A percentile compares a stretch with the other conserved stretches of the same genome.
phyloP scores from a whole-genome alignment of 2,329 filamentous ascomycete genomes.

The Uncinocarpus reesii region DNA sequence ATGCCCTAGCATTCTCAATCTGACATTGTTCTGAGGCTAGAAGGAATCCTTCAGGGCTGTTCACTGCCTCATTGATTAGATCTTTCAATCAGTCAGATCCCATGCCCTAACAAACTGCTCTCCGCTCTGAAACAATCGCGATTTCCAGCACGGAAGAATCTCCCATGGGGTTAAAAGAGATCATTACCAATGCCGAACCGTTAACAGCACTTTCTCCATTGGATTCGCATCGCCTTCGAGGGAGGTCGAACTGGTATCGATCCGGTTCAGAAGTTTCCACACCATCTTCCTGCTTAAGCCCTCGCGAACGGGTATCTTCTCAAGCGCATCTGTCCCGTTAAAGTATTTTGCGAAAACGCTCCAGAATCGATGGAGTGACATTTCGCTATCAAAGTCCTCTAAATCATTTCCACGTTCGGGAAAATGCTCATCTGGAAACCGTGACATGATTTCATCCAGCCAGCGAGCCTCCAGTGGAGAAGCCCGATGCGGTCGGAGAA shows the following conservation, averaged over 20 bases:
- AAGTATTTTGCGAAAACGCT: conserved; percentile 71
- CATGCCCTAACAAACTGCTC: no score
- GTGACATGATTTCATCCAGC: conserved; percentile 41
- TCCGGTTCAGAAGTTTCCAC: conserved; percentile 46
- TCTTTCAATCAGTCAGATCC: no score
- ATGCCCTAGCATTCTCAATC: no score
- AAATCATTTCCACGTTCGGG: conserved; percentile 15
- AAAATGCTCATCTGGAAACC: conserved; percentile 26
- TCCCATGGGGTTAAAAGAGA: not conserved
- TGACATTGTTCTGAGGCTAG: no score
- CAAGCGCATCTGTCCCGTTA: conserved; percentile 72
- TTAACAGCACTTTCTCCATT: conserved; percentile 43
- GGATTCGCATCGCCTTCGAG: conserved; percentile 24
- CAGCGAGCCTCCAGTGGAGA: conserved; percentile 68
- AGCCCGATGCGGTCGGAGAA: conserved; percentile 68
- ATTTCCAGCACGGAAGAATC: not conserved
- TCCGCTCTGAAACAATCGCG: not conserved
- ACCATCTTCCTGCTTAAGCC: conserved; percentile 69
- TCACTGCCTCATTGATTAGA: no score
- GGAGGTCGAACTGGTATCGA: conserved; percentile 50
- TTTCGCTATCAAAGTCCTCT: conserved; percentile 20
- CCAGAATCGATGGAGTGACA: conserved; percentile 53
- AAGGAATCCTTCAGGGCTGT: no score
- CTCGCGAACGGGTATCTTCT: conserved; percentile 76
- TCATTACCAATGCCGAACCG: conserved; percentile 57